These are phyloP conservation scores for Leptographium radiaticola DNA, from an alignment of 2,329 filamentous ascomycete species.

Conservation along the genomic window DNA sequence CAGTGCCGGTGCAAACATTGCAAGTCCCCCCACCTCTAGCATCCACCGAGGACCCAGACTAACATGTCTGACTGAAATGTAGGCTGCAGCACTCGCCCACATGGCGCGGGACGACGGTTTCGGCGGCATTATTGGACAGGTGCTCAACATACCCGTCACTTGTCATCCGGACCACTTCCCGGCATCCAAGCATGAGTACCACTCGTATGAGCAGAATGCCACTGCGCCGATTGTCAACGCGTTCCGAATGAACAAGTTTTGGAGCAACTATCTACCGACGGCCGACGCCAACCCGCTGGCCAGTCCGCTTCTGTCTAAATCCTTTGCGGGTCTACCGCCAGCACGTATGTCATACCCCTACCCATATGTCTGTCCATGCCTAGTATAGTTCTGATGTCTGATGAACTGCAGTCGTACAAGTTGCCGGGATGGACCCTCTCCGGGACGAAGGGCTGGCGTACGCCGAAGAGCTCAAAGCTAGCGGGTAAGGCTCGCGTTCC, in stretches of 20 bases:
- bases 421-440: conserved; percentile 1
- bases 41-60: background rate
- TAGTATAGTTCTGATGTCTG: background rate
- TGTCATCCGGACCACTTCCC: conserved; percentile 10
- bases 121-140: conserved; percentile 9
- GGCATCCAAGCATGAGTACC: conserved; percentile 5
- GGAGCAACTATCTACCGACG: conserved; percentile 10
- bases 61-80: background rate
- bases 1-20: conserved; percentile 11
- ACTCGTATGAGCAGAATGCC: conserved; percentile 9
- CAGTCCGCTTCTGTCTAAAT: conserved; percentile 8
- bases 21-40: background rate
- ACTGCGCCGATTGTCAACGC: conserved; percentile 10
- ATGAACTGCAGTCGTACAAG: background rate
- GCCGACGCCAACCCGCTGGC: conserved; percentile 3
- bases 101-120: conserved; percentile 7
- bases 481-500: background rate
- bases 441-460: conserved; percentile 1
- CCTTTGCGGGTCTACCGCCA: conserved; percentile 8
- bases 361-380: background rate
- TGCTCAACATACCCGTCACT: conserved; percentile 12
- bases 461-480: background rate
- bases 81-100: conserved; percentile 7
- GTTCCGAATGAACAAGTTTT: conserved; percentile 10
- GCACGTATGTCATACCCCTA: conserved; percentile 5